Percentiles rank a stretch among this genome's conserved stretches.
phyloP scores from a whole-genome alignment of 768 basidiomycete genomes.

The Solioccasus polychromus region DNA sequence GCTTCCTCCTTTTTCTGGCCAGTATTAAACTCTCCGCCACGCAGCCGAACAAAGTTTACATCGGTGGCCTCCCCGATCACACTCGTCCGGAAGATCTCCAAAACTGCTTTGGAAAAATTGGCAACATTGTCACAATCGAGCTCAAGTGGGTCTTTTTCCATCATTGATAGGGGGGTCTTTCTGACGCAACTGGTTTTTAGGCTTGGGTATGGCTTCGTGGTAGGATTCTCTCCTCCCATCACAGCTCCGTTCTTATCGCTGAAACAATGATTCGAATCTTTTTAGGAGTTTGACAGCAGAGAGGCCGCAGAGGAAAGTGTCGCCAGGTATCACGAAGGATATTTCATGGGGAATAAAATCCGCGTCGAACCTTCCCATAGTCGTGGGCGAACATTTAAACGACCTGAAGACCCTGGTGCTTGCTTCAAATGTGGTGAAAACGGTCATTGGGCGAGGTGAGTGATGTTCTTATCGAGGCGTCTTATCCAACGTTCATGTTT shows the following conservation, averaged over 20 bases:
- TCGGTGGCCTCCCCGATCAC: conserved; percentile 85
- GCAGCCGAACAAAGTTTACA: conserved; percentile 92
- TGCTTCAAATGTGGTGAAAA: conserved; percentile 85
- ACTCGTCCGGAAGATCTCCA: conserved; percentile 83
- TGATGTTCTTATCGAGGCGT: not conserved
- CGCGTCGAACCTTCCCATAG: conserved; percentile 85
- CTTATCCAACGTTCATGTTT: conserved; percentile 4
- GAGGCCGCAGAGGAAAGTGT: conserved; percentile 87
- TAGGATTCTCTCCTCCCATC: conserved; percentile 39
- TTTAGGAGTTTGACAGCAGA: conserved; percentile 77
- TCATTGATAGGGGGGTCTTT: conserved; percentile 5
- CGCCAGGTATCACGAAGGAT: conserved; percentile 84
- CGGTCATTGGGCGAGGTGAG: conserved; percentile 89
- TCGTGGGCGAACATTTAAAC: conserved; percentile 77
- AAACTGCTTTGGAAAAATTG: conserved; percentile 85
- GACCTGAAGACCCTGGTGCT: conserved; percentile 80
- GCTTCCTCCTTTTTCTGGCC: conserved; percentile 47
- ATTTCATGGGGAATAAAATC: conserved; percentile 91
- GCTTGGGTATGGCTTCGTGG: conserved; percentile 88
- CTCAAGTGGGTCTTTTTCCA: conserved; percentile 62
- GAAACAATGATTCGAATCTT: not conserved
- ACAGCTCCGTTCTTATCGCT: not conserved
- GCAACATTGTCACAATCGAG: conserved; percentile 71
- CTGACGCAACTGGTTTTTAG: conserved; percentile 36
- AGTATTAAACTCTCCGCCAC: conserved; percentile 68